Conservation (phyloP, 1,284 basidiomycete genomes). For the Ganoderma leucocontextum region DNA sequence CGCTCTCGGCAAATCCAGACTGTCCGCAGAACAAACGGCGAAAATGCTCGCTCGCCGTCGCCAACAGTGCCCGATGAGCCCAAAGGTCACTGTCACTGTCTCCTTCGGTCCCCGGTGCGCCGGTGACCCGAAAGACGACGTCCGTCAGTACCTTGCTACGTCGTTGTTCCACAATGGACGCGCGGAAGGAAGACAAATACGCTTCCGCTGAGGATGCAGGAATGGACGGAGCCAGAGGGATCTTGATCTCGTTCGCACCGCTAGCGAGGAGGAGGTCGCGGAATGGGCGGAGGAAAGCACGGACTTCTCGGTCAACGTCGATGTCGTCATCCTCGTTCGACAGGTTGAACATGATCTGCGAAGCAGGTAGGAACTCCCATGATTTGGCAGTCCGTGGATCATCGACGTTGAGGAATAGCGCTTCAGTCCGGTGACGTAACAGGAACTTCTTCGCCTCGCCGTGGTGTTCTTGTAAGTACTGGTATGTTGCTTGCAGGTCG, state of each 20-base stretch:
- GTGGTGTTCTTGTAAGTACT: conserved; percentile 44
- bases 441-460: conserved; percentile 28
- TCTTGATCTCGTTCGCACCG: conserved; percentile 42
- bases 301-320: conserved; percentile 35
- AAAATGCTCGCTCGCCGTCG: conserved; percentile 42
- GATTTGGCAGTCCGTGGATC: conserved; percentile 31
- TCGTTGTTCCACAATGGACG: conserved; percentile 42
- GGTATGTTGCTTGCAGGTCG: conserved; percentile 49
- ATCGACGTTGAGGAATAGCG: conserved; percentile 51
- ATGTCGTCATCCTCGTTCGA: conserved; percentile 34
- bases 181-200: conserved; percentile 32
- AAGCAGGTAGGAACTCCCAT: conserved; percentile 47
- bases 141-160: conserved; percentile 40
- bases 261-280: conserved; percentile 42
- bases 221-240: conserved; percentile 21
- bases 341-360: conserved; percentile 45
- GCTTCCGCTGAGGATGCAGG: conserved; percentile 29
- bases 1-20: conserved; percentile 32
- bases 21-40: conserved; percentile 38
- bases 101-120: conserved; percentile 23
- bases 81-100: conserved; percentile 31
- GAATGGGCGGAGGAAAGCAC: conserved; percentile 43
- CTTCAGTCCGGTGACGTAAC: conserved; percentile 17
- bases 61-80: conserved; percentile 46
- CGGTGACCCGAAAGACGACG: conserved; percentile 36